Evolutionary conservation across 1,284 basidiomycete genomes (phyloP), one percentile per base, ranked within the genome.

Genomic region (Ceratobasidium sp.): DNA sequence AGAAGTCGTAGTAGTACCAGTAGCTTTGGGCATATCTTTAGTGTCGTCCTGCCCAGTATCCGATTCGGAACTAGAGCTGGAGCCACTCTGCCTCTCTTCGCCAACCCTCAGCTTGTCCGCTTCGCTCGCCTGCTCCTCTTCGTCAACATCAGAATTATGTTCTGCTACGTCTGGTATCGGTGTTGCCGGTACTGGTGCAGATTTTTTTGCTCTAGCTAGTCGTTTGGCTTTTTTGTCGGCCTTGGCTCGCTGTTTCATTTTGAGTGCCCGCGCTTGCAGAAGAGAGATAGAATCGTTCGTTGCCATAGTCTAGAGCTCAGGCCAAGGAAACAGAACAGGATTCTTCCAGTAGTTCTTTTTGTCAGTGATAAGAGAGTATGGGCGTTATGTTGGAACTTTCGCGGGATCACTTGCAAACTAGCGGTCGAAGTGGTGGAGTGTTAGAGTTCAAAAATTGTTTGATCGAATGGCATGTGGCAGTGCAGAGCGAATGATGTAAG

Each of bases 161-260:
- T 64, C 42, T 18, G 61, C 23, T 42, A n/a, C 61, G 15, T 20
- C n/a, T 44, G 61, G 42, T n/a, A 10, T 15, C 9, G 61, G 42
- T n/a, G 42, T 15, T 40, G 40, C 18, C 3, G 40, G 40, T 7
- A 33, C 20, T 10, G 61, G 18, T 3, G 61, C 20, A 26, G 42
- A 13, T 15, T 28, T 46, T 44, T 26, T 46, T 13, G 33, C 13
- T 23, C 46, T 42, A 23, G 68, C 68, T 42, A 53, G 53, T 58
- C 68, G 51, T 20, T 73, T 73, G 18, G 58, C 58, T 39, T 51
- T 64, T 18, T 73, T 73, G 60, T 61, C 71, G 13, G 71, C 71
- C 23, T 73, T 61, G 15, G 71, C 71, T n/a, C 60, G 58, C 23
- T 73, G 71, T 46, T 73, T 73, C 71, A 73, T 73, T 39, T 73